These are phyloP conservation scores for Lineolata rhizophorae DNA, from an alignment of 495 filamentous ascomycete genomes.

Conservation along the genomic window DNA sequence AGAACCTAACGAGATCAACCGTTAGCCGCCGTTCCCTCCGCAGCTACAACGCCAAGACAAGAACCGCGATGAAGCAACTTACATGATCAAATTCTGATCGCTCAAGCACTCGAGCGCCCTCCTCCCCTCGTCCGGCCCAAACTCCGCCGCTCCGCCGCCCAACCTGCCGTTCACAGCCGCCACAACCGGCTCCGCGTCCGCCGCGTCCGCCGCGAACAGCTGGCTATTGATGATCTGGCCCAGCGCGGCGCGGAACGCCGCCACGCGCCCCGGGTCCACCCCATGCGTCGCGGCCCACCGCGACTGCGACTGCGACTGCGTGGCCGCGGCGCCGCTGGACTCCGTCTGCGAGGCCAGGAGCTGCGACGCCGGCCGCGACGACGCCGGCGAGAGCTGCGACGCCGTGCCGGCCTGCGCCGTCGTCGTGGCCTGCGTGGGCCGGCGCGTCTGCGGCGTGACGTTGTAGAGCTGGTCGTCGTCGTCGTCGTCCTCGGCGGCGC, in stretches of 20 bases:
- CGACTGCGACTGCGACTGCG: conserved; percentile 7
- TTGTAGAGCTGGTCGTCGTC: conserved; percentile 36
- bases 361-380: conserved; percentile 45
- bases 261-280: conserved; percentile 26
- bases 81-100: conserved; percentile 80
- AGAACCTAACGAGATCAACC: conserved; percentile 18
- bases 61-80: conserved; percentile 20
- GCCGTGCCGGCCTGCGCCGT: conserved; percentile 15
- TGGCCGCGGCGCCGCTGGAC: conserved; percentile 22
- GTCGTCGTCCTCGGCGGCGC: conserved; percentile 26
- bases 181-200: conserved; percentile 51
- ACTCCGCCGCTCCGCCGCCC: conserved; percentile 27
- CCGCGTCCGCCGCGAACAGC: conserved; percentile 63
- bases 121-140: conserved; percentile 50
- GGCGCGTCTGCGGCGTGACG: conserved; percentile 29
- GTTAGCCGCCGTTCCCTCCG: background rate
- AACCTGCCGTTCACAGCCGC: conserved; percentile 58
- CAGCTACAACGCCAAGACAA: no score
- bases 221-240: conserved; percentile 58
- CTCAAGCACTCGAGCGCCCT: conserved; percentile 60
- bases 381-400: conserved; percentile 44
- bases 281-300: conserved; percentile 6
- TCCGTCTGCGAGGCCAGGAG: conserved; percentile 32
- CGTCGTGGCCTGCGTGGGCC: conserved; percentile 15
- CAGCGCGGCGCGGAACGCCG: conserved; percentile 54